Evolutionary conservation across 441 rosid species (phyloP).

Genomic region (Erodium trifolium): DNA sequence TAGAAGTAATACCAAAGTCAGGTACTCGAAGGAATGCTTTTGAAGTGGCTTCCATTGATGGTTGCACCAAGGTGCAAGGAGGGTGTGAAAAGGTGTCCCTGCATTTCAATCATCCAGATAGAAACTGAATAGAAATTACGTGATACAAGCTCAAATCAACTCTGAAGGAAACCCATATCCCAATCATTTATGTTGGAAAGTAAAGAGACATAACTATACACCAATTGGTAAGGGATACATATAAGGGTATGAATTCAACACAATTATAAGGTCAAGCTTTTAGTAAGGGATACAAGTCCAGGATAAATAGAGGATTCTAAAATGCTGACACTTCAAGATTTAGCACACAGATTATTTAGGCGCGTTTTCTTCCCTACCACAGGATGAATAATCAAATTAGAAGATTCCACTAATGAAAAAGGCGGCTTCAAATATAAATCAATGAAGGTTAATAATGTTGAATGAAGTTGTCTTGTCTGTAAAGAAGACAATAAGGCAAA

Average conservation of each 20-base stretch:
- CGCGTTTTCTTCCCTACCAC: neutral
- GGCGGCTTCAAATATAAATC: neutral
- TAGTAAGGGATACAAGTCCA: neutral
- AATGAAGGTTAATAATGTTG: neutral
- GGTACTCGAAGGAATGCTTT: conserved; percentile 51
- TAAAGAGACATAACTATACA: neutral
- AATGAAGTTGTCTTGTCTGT: neutral
- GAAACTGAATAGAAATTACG: conserved; percentile 10
- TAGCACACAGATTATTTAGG: neutral
- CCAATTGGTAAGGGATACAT: neutral
- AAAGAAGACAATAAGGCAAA: no score
- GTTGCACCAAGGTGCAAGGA: conserved; percentile 87
- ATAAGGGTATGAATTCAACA: neutral
- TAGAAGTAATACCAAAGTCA: conserved; percentile 56
- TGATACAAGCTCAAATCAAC: neutral
- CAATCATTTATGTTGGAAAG: conserved; percentile 4
- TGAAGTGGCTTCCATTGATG: conserved; percentile 52
- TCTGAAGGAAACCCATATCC: neutral
- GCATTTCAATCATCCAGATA: conserved; percentile 34
- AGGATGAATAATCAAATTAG: neutral
- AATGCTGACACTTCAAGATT: neutral
- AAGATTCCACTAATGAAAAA: neutral
- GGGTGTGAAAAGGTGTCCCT: conserved; percentile 87
- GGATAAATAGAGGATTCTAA: neutral
- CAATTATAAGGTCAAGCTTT: neutral